Evolutionary conservation across 1,139 yeast genomes (phyloP).

Genomic region (Eremothecium sinecaudum): DNA sequence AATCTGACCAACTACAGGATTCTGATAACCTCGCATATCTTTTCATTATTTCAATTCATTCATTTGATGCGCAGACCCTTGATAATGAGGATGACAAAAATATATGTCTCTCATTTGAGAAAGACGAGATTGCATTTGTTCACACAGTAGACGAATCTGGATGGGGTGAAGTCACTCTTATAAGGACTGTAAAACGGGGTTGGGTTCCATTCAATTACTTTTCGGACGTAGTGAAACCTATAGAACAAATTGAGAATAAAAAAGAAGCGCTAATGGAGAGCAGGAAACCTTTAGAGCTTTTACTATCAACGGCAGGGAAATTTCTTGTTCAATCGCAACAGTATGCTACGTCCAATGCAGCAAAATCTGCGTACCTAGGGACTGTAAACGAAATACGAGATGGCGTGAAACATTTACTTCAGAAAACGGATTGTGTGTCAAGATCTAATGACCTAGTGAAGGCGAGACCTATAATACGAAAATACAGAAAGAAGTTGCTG

Average conservation of each 20-base stretch:
- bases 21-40: constrained; percentile 29
- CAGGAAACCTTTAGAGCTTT: constrained; percentile 45
- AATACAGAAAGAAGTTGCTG: constrained; percentile 65
- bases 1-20: no score
- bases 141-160: constrained; percentile 89
- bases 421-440: constrained; percentile 74
- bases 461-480: constrained; percentile 57
- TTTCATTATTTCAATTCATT: constrained; percentile 52
- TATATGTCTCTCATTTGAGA: constrained; percentile 74
- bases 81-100: constrained; percentile 59
- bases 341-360: constrained; percentile 2
- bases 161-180: constrained; percentile 92
- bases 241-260: constrained; percentile 12
- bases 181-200: constrained; percentile 67
- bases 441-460: constrained; percentile 73
- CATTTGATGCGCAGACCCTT: constrained; percentile 64
- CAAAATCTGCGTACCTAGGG: constrained; percentile 25
- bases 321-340: constrained; percentile 60
- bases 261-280: constrained; percentile 32
- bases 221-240: constrained; percentile 43
- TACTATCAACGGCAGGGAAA: constrained; percentile 66
- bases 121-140: constrained; percentile 74
- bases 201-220: constrained; percentile 97
- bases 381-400: constrained; percentile 58
- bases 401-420: constrained; percentile 71